Evolutionary conservation across 2,329 filamentous ascomycete species (phyloP), one percentile per base, ranked within the genome.

Genomic region (Tolypocladium album): DNA sequence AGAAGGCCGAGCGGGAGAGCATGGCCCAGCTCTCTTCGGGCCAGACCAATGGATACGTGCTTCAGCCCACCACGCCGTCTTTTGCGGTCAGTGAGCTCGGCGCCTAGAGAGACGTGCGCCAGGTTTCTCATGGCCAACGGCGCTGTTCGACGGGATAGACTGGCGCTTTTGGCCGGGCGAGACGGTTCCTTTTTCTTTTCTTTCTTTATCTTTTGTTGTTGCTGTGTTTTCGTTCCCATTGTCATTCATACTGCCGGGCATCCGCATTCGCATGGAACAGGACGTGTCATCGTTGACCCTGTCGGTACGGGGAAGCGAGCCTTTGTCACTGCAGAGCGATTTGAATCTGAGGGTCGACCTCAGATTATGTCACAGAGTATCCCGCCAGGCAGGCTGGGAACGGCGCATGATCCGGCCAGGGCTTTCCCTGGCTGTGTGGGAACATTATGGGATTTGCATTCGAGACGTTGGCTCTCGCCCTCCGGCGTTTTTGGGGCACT

Each of bases 1-100:
- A 95, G 72, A 94, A 94, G 76, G 80, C 86, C 8, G 88, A 92
- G 64, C 81, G 88, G 50, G 89, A 92, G 72, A 75, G 68, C 60
- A 63, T 77, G 64, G 76, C 75, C 4, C 72, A 74, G 65, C 62
- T 77, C 42, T 67, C 71, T 39, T 73, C 74, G 59, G 77, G 76
- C 56, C 67, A 71, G 4, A 68, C 68, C 15, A 72, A 72, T 56
- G 69, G 71, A 57, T 75, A 75, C 59, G 68, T 69, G 17, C 66
- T 76, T 24, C 75, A 75, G 61, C 72, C 74, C 9, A 70, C 72
- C 8, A 73, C 71, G 13, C 72, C 72, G 8, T 69, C 71, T 9
- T 72, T 75, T 59, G 68, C 73, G 12, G 72, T 74, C n/a, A 71
- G 67, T 60, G 73, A 75, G 56, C 61, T 75, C 52, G 72, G 71